Evolutionary conservation across 495 filamentous ascomycete genomes (phyloP).

Genomic region (Recurvomyces mirabilis): DNA sequence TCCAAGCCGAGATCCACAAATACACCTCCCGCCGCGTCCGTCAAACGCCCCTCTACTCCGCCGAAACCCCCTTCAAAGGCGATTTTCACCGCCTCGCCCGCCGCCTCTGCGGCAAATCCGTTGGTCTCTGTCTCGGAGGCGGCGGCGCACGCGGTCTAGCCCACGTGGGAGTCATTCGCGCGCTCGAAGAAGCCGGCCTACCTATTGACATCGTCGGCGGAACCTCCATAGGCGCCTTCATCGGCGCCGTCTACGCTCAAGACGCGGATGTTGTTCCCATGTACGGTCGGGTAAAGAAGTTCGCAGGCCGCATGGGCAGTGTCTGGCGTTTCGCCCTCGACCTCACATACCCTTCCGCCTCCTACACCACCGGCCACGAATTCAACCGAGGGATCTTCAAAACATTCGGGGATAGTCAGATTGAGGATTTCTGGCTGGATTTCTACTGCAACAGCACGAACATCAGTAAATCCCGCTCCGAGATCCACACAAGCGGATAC

Average conservation of each 20-base stretch:
- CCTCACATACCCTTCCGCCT: conserved; percentile 76
- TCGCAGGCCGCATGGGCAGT: conserved; percentile 89
- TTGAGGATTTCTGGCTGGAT: conserved; percentile 97
- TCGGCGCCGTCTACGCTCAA: conserved; percentile 87
- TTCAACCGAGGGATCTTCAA: conserved; percentile 99
- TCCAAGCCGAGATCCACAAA: conserved; percentile 95
- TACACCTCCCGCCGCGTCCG: conserved; percentile 81
- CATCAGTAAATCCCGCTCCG: conserved; percentile 76
- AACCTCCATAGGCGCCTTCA: conserved; percentile 96
- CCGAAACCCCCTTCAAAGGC: conserved; percentile 86
- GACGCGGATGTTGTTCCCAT: conserved; percentile 96
- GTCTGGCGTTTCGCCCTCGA: conserved; percentile 96
- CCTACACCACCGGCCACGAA: conserved; percentile 95
- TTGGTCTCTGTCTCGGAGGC: conserved; percentile 86
- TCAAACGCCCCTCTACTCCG: conserved; percentile 79
- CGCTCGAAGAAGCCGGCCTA: conserved; percentile 90
- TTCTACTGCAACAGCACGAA: conserved; percentile 99
- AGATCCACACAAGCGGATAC: conserved; percentile 90
- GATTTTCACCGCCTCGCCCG: conserved; percentile 92
- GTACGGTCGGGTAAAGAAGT: conserved; percentile 93
- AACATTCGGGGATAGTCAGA: conserved; percentile 88
- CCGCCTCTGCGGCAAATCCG: conserved; percentile 83
- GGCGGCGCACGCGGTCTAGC: conserved; percentile 85
- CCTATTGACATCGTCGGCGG: conserved; percentile 94
- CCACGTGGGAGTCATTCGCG: conserved; percentile 86